Evolutionary conservation across 345 rosid species (phyloP), one percentile per base, ranked within the genome.

Genomic region (Pugionium cornutum): DNA sequence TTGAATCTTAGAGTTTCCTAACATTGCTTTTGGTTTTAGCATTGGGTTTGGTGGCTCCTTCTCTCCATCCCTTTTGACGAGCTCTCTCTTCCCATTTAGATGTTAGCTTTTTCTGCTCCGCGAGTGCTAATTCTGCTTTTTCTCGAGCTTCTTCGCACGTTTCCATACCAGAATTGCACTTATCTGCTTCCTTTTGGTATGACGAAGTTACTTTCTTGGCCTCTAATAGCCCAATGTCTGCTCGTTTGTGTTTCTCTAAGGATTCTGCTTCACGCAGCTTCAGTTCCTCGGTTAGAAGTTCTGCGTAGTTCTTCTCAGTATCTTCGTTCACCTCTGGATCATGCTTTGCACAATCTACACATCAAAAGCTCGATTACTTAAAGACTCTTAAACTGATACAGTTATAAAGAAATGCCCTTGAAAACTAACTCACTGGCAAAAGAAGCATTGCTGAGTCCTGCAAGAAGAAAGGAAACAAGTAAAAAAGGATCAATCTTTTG

Each of bases 131-230:
- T 73, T 88, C 96, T 0, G 95, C 83, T 64, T 84, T 94, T 54
- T 94, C 99, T 33, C 99, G 80, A 6, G 96, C 94, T 77, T 82
- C 97, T 82, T 95, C 99, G 53, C 99, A 89, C 4, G 97, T 91
- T 79, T 88, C 99, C 97, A 94, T 94, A 52, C 99, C 99, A 0
- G 95, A 86, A 71, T 84, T 94, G 73, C 99, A 91, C 72, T 91
- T 94, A 80, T 94, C 99, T 11, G 97, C 99, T 77, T 94, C 99
- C 78, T 94, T 91, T 67, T 94, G 99, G 74, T 88, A 94, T 57
- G 87, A 92, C 0, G 97, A 94, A 8, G 96, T 78, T 63, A 85
- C 69, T 71, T 94, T 94, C 92, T 94, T 94, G 25, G 99, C 99
- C 82, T 94, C 99, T 0, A 94, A 87, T 56, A 94, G 80, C 45